Conservation (phyloP, 202 grass and related monocot species). For the Alloteropsis angusta region DNA sequence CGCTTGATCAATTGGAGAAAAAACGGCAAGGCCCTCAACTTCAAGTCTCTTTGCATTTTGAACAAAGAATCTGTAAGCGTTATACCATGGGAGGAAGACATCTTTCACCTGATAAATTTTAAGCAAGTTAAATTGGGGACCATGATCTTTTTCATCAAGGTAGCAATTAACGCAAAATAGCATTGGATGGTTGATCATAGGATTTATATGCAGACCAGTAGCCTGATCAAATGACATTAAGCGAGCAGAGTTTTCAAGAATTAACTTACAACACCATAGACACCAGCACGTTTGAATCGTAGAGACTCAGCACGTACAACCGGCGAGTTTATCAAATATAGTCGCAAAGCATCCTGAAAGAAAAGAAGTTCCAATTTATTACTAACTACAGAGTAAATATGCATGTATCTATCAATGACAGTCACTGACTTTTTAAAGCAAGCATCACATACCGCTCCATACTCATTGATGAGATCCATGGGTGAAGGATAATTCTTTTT, state of each 20-base stretch:
- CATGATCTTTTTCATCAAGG: background rate
- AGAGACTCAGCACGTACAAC: conserved; percentile 93
- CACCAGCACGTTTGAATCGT: conserved; percentile 81
- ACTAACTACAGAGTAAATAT: background rate
- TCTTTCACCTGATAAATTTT: conserved; percentile 81
- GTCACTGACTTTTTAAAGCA: no score
- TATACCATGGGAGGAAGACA: conserved; percentile 99
- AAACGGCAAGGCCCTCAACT: conserved; percentile 59
- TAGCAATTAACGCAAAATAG: background rate
- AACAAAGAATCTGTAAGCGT: conserved; percentile 94
- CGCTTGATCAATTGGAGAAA: conserved; percentile 59
- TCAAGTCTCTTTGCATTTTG: conserved; percentile 99
- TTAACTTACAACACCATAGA: conserved; percentile 86
- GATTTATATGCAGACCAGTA: conserved; percentile 3
- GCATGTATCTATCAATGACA: conserved; percentile 17
- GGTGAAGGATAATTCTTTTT: conserved; percentile 92
- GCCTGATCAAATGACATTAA: background rate
- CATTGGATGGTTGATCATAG: conserved; percentile 4
- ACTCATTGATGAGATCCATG: conserved; percentile 67
- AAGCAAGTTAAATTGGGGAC: conserved; percentile 7
- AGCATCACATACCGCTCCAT: conserved; percentile 72
- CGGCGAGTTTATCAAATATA: conserved; percentile 97
- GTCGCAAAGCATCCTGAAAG: conserved; percentile 86
- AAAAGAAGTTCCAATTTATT: conserved; percentile 6
- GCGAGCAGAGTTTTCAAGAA: background rate